Base-by-base conservation (phyloP, 2,329 filamentous ascomycete genomes). In the Annulohypoxylon truncatum region DNA sequence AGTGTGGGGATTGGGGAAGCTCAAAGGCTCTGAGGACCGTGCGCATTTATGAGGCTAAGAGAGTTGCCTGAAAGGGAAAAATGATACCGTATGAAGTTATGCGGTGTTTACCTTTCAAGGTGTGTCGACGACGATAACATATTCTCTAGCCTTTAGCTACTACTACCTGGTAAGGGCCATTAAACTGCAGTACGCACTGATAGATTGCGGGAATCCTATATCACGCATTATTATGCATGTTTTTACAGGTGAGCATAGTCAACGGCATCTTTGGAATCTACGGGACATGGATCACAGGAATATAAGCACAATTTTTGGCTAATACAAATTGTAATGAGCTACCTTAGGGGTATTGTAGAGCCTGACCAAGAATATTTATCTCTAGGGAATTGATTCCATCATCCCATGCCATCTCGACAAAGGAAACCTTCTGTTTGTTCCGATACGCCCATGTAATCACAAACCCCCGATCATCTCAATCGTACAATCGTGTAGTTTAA, bases 271-370 rank as follows among this genome's bases (percentile, higher is more conserved):
- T n/a, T n/a, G n/a, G n/a, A n/a, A n/a, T n/a, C n/a, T n/a, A n/a
- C n/a, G n/a, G 4, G 7, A 28, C 26, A 28, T 28, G 26, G 7
- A 35, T 31, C 47, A 50, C 4, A 24, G n/a, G 18, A 52, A 35
- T 28, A 28, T 7, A 10, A 42, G 18, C 15, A 22, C 38, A 20
- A 13, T n/a, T 10, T 5, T 40, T 64, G 64, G 35, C 48, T 26
- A 71, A 65, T 65, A 58, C 63, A 59, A 67, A 68, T 71, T 73
- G 51, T 75, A 67, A 74, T 74, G 73, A 72, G 69, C 71, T 76
- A 72, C 73, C 71, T 71, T 76, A 75, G 71, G 75, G 75, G 74
- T 74, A 75, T 76, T 71, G 64, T 68, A 53, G 57, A 72, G 68
- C 69, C 53, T 67, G 65, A 22, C 66, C 48, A 33, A 61, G 57